Evolutionary conservation across 495 filamentous ascomycete species (phyloP).

Genomic region (Clavariopsis aquatica): DNA sequence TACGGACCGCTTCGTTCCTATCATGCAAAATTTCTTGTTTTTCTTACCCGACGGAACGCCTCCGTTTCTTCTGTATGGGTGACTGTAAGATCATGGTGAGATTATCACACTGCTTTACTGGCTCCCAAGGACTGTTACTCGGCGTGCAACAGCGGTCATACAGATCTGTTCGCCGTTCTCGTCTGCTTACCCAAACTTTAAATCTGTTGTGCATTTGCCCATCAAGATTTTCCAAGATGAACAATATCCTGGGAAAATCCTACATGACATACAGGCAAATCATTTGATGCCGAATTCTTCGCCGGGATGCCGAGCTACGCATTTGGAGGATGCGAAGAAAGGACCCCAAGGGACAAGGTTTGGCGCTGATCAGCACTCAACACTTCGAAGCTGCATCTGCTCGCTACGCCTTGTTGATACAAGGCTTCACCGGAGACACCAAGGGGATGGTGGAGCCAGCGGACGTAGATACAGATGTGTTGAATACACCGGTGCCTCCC

Average conservation of each 20-base stretch:
- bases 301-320: background rate
- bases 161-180: background rate
- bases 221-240: background rate
- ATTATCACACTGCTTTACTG: background rate
- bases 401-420: background rate
- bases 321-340: background rate
- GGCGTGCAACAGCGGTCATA: background rate
- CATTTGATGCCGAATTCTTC: background rate
- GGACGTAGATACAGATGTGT: background rate
- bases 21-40: background rate
- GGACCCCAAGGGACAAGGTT: background rate
- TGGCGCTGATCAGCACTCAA: background rate
- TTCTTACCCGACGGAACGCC: background rate
- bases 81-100: background rate
- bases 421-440: background rate
- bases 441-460: background rate
- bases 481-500: background rate
- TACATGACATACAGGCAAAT: background rate
- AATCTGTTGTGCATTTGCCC: background rate
- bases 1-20: background rate
- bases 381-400: background rate
- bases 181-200: background rate
- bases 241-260: background rate
- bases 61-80: background rate
- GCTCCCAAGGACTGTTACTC: background rate